Base-by-base conservation (phyloP, 208 protist species). In the Trypanosoma lewisi region DNA sequence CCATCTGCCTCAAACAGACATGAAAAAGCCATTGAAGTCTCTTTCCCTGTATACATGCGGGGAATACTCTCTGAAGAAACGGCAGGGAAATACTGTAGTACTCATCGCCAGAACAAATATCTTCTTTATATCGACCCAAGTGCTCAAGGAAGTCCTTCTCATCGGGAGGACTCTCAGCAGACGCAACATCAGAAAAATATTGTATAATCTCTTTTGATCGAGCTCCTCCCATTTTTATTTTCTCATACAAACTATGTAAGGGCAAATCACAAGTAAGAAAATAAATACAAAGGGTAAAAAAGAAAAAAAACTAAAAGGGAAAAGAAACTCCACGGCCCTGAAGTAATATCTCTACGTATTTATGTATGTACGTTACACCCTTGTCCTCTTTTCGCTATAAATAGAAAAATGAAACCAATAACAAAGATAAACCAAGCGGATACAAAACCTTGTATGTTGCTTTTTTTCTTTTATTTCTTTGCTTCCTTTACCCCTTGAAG, bases 21-120 rank as follows among this genome's bases (percentile, higher is more conserved):
- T 58, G 64, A 53, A 94, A 58, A 37, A 94, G 62, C 87, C 87
- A 94, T 17, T 57, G 67, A 28, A 91, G 31, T 8, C 83, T 69
- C 12, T 70, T 57, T 5, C 48, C 81, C 30, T 63, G 41, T 8
- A 36, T 30, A 19, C 61, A 47, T 42, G 33, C 17, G 14, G 50
- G 56, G 30, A 87, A 21, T 36, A 90, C 48, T 0, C 53, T 47
- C 4, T 65, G 42, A 9, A 87, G 77, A 19, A 84, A 31, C 7
- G 87, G 84, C 27, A 72, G 42, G 4, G 82, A 70, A 2, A 75
- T 55, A n/a, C 56, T 51, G 45, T 61, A 78, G 25, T 81, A 64
- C 63, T 91, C 83, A 17, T 64, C 48, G 7, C 87, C 84, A 23
- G 62, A 73, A 44, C 75, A 86, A 1, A 94, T 28, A 2, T 69